These are phyloP conservation scores for Vitis cinerea DNA, from an alignment of 164 flowering plant species.

Conservation along the genomic window DNA sequence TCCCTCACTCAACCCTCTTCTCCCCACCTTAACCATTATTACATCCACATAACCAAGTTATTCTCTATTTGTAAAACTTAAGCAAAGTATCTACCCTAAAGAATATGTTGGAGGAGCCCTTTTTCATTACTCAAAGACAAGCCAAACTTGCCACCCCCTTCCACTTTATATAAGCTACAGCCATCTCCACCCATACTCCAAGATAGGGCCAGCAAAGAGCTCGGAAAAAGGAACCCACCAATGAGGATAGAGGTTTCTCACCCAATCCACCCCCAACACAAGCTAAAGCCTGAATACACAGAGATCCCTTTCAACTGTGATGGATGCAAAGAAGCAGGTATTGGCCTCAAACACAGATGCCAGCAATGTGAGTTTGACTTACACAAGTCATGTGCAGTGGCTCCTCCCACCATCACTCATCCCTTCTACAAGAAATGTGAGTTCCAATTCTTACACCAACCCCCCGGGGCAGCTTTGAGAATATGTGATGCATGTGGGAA, in stretches of 20 bases:
- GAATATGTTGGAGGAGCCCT: slow-evolving; percentile 15
- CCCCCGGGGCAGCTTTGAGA: slow-evolving; percentile 41
- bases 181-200: not conserved
- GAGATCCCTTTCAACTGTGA: slow-evolving; percentile 63
- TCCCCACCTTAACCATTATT: not conserved
- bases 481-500: slow-evolving; percentile 52
- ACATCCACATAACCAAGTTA: slow-evolving; percentile 15
- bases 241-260: slow-evolving; percentile 54
- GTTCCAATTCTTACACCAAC: slow-evolving; percentile 34
- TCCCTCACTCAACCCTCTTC: slow-evolving; percentile 8
- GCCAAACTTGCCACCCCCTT: not conserved
- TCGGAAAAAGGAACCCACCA: not conserved
- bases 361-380: slow-evolving; percentile 47
- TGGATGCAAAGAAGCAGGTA: slow-evolving; percentile 71
- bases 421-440: slow-evolving; percentile 57
- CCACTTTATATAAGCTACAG: slow-evolving; percentile 16
- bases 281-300: slow-evolving; percentile 50
- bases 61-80: slow-evolving; percentile 26
- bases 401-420: slow-evolving; percentile 32
- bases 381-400: slow-evolving; percentile 52
- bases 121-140: slow-evolving; percentile 12
- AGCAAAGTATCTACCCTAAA: slow-evolving; percentile 34
- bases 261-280: slow-evolving; percentile 52
- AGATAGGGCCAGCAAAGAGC: not conserved
- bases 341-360: slow-evolving; percentile 56